phyloP scores from a whole-genome alignment of 2,329 filamentous ascomycete species.

The Penicillium digitatum region DNA sequence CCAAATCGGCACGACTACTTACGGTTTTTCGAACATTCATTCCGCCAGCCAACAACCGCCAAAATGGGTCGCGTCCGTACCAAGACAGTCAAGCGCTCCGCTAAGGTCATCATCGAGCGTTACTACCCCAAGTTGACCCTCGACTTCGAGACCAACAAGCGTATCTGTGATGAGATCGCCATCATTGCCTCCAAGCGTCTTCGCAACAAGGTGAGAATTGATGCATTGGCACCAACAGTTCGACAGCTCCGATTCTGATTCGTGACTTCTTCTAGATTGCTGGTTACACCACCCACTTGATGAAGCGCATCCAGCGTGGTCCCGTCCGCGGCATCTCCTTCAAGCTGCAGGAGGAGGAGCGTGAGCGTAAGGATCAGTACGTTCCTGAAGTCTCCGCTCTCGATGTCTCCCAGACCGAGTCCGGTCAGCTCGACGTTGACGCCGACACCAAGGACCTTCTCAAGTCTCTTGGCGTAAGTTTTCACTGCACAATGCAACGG shows the following conservation, averaged over 20 bases:
- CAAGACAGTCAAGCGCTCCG: constrained; percentile 73
- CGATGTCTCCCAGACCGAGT: constrained; percentile 94
- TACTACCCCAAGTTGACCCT: constrained; percentile 97
- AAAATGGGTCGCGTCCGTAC: constrained; percentile 50
- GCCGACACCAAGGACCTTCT: constrained; percentile 97
- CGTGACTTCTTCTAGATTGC: constrained; percentile 62
- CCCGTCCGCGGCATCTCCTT: constrained; percentile 99
- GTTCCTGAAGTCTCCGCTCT: constrained; percentile 98
- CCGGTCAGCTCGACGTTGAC: constrained; percentile 90
- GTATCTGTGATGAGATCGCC: constrained; percentile 99
- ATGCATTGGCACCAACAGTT: background rate
- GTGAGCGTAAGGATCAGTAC: constrained; percentile 99
- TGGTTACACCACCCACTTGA: constrained; percentile 96
- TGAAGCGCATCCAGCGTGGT: constrained; percentile 99
- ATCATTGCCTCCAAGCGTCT: constrained; percentile 99
- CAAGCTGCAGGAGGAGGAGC: constrained; percentile 99
- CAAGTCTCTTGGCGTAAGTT: constrained; percentile 96
- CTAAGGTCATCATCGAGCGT: constrained; percentile 99
- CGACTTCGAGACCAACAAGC: constrained; percentile 99
- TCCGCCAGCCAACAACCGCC: constrained; percentile 39
- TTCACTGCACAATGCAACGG: background rate
- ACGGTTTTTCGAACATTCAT: constrained; percentile 27
- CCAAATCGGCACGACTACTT: constrained; percentile 13
- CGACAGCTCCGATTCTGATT: constrained; percentile 1
- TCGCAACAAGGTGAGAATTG: constrained; percentile 83